Percentiles rank a stretch among this genome's conserved stretches.
phyloP scores from a whole-genome alignment of 176 grass and related monocot species.

The Themeda triandra region DNA sequence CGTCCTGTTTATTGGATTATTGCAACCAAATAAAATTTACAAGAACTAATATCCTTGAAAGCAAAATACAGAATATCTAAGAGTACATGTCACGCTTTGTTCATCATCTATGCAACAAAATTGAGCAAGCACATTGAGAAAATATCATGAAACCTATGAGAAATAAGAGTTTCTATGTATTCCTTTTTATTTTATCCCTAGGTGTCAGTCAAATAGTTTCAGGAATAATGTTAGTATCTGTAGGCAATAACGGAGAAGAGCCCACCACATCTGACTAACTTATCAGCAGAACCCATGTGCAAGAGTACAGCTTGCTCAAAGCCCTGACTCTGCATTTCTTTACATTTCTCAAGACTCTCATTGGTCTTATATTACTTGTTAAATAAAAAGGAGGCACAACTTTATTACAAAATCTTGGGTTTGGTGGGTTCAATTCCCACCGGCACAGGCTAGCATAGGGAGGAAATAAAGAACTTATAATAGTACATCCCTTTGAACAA shows the following conservation, averaged over 20 bases:
- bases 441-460: slow-evolving; percentile 32
- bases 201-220: neutral
- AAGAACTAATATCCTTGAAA: neutral
- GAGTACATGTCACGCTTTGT: neutral
- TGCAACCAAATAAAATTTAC: neutral
- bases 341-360: slow-evolving; percentile 10
- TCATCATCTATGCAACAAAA: neutral
- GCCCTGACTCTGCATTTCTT: slow-evolving; percentile 10
- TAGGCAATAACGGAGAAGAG: neutral
- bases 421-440: slow-evolving; percentile 46
- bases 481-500: neutral
- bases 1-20: neutral
- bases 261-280: slow-evolving; percentile 8
- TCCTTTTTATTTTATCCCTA: neutral
- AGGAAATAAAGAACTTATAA: slow-evolving; percentile 20
- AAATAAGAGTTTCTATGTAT: neutral
- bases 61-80: neutral
- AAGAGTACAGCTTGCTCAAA: slow-evolving; percentile 31
- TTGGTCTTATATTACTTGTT: slow-evolving; percentile 42
- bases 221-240: neutral
- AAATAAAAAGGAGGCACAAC: slow-evolving; percentile 15
- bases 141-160: neutral
- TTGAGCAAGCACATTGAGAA: neutral
- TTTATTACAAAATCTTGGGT: slow-evolving; percentile 33
- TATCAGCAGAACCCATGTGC: slow-evolving; percentile 42